Conservation (phyloP, 192 early-diverging fungal genomes). For the Coemansia sp. region DNA sequence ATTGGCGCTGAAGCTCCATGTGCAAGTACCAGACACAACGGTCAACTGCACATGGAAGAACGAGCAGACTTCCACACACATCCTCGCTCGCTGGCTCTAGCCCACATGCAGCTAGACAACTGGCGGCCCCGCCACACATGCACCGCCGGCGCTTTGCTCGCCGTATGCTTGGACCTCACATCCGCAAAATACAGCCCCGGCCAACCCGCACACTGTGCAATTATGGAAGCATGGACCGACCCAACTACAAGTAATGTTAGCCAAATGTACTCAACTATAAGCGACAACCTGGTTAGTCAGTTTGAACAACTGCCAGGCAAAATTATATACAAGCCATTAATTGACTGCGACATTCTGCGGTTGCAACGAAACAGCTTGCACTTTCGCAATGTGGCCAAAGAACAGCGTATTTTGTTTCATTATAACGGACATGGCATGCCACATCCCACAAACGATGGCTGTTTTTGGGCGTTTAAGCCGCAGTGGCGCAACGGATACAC, state of each 20-base stretch:
- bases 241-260: constrained; percentile 47
- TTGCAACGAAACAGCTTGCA: constrained; percentile 82
- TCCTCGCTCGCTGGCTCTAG: constrained; percentile 40
- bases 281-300: constrained; percentile 82
- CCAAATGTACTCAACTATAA: constrained; percentile 57
- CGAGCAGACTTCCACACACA: constrained; percentile 51
- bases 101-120: constrained; percentile 49
- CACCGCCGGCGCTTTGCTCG: constrained; percentile 82
- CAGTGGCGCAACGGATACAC: constrained; percentile 60
- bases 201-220: constrained; percentile 76
- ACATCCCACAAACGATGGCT: constrained; percentile 85
- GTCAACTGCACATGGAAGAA: constrained; percentile 29
- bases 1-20: neutral
- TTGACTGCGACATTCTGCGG: constrained; percentile 91
- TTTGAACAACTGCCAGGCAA: constrained; percentile 88
- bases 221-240: constrained; percentile 95
- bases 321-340: constrained; percentile 75
- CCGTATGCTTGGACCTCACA: constrained; percentile 91
- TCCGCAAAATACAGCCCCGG: constrained; percentile 85
- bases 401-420: constrained; percentile 93
- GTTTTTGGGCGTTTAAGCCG: constrained; percentile 97
- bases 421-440: constrained; percentile 99
- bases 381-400: constrained; percentile 80
- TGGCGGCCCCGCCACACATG: constrained; percentile 71
- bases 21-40: neutral